Percentiles rank a stretch among this genome's conserved stretches.
Conservation (phyloP, 164 flowering plant genomes). For the Protea cynaroides region DNA sequence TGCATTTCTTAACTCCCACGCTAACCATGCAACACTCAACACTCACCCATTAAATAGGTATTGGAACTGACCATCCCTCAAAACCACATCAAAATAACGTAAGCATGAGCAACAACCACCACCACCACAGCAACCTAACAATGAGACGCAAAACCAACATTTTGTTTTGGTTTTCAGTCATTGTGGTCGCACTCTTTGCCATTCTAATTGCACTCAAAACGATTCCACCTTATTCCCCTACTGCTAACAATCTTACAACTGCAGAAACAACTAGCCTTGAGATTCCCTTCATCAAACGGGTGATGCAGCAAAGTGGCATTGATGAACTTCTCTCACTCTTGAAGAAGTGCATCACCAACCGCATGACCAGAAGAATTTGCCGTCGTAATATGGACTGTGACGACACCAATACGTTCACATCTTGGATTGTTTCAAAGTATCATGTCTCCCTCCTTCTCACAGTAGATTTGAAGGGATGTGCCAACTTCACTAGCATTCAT, state of each 20-base stretch:
- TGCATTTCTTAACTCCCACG: slow-evolving; percentile 51
- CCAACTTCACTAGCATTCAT: slow-evolving; percentile 65
- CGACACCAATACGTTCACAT: slow-evolving; percentile 27
- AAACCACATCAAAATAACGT: background rate
- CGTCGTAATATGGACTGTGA: slow-evolving; percentile 28
- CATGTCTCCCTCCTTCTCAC: slow-evolving; percentile 45
- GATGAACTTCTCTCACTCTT: slow-evolving; percentile 20
- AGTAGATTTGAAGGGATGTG: slow-evolving; percentile 62
- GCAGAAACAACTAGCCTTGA: slow-evolving; percentile 48
- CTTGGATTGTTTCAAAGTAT: slow-evolving; percentile 27
- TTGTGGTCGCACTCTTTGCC: slow-evolving; percentile 38
- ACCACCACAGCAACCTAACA: slow-evolving; percentile 1
- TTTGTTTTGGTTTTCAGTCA: slow-evolving; percentile 47
- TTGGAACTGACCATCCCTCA: slow-evolving; percentile 7
- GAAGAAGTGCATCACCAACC: background rate
- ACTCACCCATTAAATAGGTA: slow-evolving; percentile 2
- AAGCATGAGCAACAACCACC: slow-evolving; percentile 2
- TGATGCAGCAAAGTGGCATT: slow-evolving; percentile 16
- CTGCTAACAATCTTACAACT: background rate
- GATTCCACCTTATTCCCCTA: slow-evolving; percentile 10
- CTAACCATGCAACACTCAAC: slow-evolving; percentile 25
- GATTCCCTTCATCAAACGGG: too few species aligned
- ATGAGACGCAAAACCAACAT: slow-evolving; percentile 29
- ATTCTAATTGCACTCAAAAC: slow-evolving; percentile 21
- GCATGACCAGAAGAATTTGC: slow-evolving; percentile 15